Conservation (phyloP, 1,284 basidiomycete species). For the Ustilago xerochloae region DNA sequence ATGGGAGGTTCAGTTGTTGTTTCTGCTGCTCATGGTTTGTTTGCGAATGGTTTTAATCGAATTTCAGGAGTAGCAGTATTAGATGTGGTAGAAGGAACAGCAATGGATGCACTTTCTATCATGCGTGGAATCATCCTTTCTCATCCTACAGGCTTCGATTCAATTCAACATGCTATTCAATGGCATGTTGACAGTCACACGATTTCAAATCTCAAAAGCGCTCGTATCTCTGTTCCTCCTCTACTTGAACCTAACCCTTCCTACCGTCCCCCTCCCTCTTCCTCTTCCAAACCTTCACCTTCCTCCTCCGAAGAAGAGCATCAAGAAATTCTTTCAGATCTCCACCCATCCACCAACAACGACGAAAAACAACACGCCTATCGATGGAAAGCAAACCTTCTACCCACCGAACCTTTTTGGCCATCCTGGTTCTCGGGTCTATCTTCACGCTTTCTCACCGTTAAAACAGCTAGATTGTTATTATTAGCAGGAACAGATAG, state of each 20-base stretch:
- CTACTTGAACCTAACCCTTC: conserved; percentile 49
- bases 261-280: conserved; percentile 2
- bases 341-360: neutral
- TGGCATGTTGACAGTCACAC: conserved; percentile 81
- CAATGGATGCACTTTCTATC: conserved; percentile 86
- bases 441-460: conserved; percentile 80
- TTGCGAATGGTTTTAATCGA: conserved; percentile 17
- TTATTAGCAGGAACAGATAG: conserved; percentile 92
- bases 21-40: conserved; percentile 50
- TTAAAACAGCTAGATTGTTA: conserved; percentile 83
- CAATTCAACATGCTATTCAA: conserved; percentile 83
- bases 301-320: conserved; percentile 15
- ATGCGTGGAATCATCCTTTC: conserved; percentile 90
- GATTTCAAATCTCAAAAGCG: conserved; percentile 62
- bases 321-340: conserved; percentile 15
- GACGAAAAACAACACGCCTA: conserved; percentile 20
- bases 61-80: conserved; percentile 87
- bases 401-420: conserved; percentile 90
- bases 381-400: conserved; percentile 85
- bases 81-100: conserved; percentile 98
- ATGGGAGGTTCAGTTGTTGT: conserved; percentile 68
- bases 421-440: conserved; percentile 89
- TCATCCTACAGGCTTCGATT: conserved; percentile 84
- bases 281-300: neutral
- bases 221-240: conserved; percentile 62